Evolutionary conservation across 768 basidiomycete genomes (phyloP).

Genomic region (Russula sp.): DNA sequence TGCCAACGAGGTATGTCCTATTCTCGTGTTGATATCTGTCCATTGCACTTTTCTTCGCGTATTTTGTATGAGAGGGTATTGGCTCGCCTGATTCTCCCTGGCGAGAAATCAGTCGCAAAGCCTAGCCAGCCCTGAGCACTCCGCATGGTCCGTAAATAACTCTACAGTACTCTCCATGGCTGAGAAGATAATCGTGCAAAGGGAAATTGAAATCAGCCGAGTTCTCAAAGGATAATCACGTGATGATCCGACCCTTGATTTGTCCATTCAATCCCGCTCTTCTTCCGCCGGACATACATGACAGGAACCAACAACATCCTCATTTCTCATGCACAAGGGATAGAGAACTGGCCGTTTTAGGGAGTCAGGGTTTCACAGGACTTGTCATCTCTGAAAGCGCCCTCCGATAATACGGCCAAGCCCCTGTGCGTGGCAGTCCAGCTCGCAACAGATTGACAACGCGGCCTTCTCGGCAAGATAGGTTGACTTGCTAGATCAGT

Average conservation of each 20-base stretch:
- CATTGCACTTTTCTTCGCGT: not conserved
- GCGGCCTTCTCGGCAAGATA: not conserved
- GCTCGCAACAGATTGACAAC: slow-evolving; percentile 1
- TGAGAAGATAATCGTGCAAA: not conserved
- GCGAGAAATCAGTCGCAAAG: not conserved
- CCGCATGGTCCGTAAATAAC: no score
- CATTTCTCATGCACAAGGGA: slow-evolving; percentile 4
- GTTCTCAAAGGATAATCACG: slow-evolving; percentile 2
- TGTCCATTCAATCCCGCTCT: no score
- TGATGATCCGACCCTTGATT: not conserved
- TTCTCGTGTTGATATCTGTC: slow-evolving; percentile 2
- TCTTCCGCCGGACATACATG: no score
- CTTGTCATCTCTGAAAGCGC: not conserved
- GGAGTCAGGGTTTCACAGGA: slow-evolving; percentile 3
- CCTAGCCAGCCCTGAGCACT: not conserved
- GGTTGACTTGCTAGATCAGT: not conserved
- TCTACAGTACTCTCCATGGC: no score
- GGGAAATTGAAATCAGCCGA: not conserved
- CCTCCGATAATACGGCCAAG: not conserved
- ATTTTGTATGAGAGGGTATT: not conserved
- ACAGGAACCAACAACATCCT: slow-evolving; percentile 11
- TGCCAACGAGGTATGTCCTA: not conserved
- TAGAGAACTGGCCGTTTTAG: not conserved
- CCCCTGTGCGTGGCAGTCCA: not conserved
- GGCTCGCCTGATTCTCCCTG: not conserved